A percentile compares a stretch with the other conserved stretches of the same genome.
Evolutionary conservation across 345 rosid genomes (phyloP).

Genomic region (Viola odorata): DNA sequence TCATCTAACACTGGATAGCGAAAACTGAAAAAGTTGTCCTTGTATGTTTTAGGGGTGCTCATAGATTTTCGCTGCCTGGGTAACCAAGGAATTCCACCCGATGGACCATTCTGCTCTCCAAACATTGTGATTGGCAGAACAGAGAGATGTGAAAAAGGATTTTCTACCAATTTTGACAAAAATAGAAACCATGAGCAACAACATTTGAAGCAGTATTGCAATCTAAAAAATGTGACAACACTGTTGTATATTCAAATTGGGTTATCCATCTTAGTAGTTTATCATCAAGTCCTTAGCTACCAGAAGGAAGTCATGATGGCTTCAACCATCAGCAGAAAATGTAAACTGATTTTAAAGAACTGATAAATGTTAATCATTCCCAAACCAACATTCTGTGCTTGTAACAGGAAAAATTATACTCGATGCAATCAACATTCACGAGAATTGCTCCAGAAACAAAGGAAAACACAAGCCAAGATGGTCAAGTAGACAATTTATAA

Average conservation of each 20-base stretch:
- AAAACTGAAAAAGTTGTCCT: conserved; percentile 40
- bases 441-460: too few relatives aligned
- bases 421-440: too few relatives aligned
- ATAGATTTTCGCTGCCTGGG: conserved; percentile 2
- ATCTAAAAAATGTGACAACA: neutral
- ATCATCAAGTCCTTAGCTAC: neutral
- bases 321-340: neutral
- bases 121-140: conserved; percentile 9
- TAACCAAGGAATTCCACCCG: neutral
- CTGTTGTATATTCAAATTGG: too few relatives aligned
- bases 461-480: too few relatives aligned
- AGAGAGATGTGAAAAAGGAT: conserved; percentile 1
- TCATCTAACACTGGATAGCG: conserved; percentile 36
- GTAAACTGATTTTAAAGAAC: neutral
- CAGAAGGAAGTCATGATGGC: neutral
- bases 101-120: conserved; percentile 7
- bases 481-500: too few relatives aligned
- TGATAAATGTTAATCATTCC: neutral
- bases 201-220: neutral
- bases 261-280: neutral
- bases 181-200: neutral
- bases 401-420: neutral
- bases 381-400: too few relatives aligned
- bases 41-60: conserved; percentile 17
- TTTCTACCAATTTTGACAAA: conserved; percentile 16